Evolutionary conservation across 2,329 filamentous ascomycete genomes (phyloP).

Genomic region (Fusarium proliferatum): DNA sequence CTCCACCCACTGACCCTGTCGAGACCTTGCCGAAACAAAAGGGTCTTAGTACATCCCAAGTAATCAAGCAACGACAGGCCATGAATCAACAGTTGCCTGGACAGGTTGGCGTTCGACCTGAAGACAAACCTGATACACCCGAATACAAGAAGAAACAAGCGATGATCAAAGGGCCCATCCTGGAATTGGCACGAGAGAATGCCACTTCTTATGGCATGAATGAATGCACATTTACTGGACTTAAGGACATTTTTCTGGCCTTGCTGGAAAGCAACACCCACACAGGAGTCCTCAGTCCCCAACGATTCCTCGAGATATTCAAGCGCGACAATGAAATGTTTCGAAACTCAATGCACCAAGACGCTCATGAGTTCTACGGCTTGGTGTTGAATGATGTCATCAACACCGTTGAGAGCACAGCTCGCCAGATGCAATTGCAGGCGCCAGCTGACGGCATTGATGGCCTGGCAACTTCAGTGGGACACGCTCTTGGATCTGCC

Average conservation of each 20-base stretch:
- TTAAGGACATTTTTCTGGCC: slow-evolving; percentile 96
- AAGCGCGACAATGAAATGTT: slow-evolving; percentile 98
- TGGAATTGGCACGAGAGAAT: slow-evolving; percentile 87
- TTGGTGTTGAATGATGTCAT: slow-evolving; percentile 96
- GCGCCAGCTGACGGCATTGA: slow-evolving; percentile 43
- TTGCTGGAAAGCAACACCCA: slow-evolving; percentile 83
- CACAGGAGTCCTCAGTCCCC: slow-evolving; percentile 90
- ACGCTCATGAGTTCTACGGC: slow-evolving; percentile 97
- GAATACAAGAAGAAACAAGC: slow-evolving; percentile 99
- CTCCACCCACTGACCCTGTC: slow-evolving; percentile 61
- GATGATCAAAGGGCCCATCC: slow-evolving; percentile 84
- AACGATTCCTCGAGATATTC: slow-evolving; percentile 93
- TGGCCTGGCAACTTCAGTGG: slow-evolving; percentile 63
- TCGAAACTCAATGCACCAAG: slow-evolving; percentile 95
- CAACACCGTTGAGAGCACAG: slow-evolving; percentile 90
- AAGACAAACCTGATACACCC: slow-evolving; percentile 93
- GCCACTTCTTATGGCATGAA: slow-evolving; percentile 87
- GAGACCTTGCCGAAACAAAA: slow-evolving; percentile 58
- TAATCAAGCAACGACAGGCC: slow-evolving; percentile 66
- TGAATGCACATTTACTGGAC: slow-evolving; percentile 91
- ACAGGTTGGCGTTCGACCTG: slow-evolving; percentile 72
- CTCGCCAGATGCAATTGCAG: slow-evolving; percentile 67
- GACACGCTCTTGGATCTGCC: slow-evolving; percentile 50
- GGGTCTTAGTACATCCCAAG: slow-evolving; percentile 65
- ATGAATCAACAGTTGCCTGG: slow-evolving; percentile 66